phyloP scores from a whole-genome alignment of 495 filamentous ascomycete genomes.

The Stereocaulon alpinum region DNA sequence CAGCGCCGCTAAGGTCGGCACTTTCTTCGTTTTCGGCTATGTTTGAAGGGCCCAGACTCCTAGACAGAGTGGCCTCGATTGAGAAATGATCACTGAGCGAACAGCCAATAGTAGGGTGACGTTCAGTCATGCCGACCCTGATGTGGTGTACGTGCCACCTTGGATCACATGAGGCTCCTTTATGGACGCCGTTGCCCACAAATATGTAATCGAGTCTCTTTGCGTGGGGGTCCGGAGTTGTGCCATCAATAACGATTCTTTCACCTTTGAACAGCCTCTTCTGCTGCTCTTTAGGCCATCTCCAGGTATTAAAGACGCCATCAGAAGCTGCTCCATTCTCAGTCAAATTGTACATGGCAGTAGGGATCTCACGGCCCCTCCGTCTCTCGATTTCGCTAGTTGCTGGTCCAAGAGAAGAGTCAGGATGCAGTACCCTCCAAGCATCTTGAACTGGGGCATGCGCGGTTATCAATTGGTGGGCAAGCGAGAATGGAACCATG shows the following conservation, averaged over 20 bases:
- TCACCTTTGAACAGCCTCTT: constrained; percentile 51
- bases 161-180: constrained; percentile 17
- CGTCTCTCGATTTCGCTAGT: constrained; percentile 49
- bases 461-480: constrained; percentile 72
- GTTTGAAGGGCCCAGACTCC: not conserved
- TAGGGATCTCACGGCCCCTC: constrained; percentile 44
- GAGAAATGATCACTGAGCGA: constrained; percentile 92
- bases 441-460: constrained; percentile 70
- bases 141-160: constrained; percentile 58
- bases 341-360: constrained; percentile 61
- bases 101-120: constrained; percentile 71
- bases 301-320: constrained; percentile 80
- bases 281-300: constrained; percentile 60
- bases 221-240: constrained; percentile 56
- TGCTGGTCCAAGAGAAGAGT: constrained; percentile 64
- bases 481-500: constrained; percentile 78
- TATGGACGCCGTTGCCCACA: constrained; percentile 38
- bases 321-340: constrained; percentile 86
- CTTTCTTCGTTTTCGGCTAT: not conserved
- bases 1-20: not conserved
- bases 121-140: constrained; percentile 67
- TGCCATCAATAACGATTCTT: constrained; percentile 43
- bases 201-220: constrained; percentile 97
- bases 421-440: constrained; percentile 72
- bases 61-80: constrained; percentile 53